phyloP scores from a whole-genome alignment of 139 green algal genomes.

The Closterium sp. region DNA sequence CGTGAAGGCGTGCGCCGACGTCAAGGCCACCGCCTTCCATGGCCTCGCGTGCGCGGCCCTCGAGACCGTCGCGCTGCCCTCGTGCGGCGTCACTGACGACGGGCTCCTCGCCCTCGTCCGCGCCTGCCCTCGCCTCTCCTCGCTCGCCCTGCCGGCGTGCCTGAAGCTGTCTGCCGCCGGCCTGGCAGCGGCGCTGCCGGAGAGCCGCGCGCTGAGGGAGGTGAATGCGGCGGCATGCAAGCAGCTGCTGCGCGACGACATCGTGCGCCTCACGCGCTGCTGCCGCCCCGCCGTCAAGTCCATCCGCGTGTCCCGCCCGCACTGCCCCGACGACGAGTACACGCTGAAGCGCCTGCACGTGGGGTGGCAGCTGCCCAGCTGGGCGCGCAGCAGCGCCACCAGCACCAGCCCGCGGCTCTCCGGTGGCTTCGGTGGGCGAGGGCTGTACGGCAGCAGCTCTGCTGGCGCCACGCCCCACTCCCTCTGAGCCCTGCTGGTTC shows the following conservation, averaged over 20 bases:
- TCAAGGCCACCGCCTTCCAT: constrained; percentile 5
- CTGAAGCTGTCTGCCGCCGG: background rate
- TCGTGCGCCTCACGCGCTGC: constrained; percentile 5
- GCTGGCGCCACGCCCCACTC: background rate
- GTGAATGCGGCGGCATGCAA: constrained; percentile 10
- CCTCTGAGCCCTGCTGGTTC: background rate
- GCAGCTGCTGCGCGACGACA: constrained; percentile 9
- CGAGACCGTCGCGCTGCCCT: constrained; percentile 2
- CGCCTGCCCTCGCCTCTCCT: background rate
- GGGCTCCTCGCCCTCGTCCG: background rate
- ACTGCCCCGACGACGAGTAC: constrained; percentile 28
- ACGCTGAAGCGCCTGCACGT: constrained; percentile 16
- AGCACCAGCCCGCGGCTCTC: background rate
- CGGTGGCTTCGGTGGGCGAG: background rate
- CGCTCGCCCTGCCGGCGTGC: constrained; percentile 7
- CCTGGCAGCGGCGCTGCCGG: background rate
- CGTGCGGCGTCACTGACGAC: constrained; percentile 26
- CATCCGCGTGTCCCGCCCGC: constrained; percentile 21
- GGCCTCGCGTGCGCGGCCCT: background rate
- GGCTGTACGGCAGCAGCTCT: background rate
- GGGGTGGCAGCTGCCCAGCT: constrained; percentile 28
- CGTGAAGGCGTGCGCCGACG: background rate
- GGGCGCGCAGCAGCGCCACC: constrained; percentile 1
- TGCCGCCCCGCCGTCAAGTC: constrained; percentile 7
- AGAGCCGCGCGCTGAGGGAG: background rate